A percentile compares a stretch with the other conserved stretches of the same genome.
These are phyloP conservation scores for Trichoderma brevicompactum DNA, from an alignment of 2,329 filamentous ascomycete genomes.

Conservation along the genomic window DNA sequence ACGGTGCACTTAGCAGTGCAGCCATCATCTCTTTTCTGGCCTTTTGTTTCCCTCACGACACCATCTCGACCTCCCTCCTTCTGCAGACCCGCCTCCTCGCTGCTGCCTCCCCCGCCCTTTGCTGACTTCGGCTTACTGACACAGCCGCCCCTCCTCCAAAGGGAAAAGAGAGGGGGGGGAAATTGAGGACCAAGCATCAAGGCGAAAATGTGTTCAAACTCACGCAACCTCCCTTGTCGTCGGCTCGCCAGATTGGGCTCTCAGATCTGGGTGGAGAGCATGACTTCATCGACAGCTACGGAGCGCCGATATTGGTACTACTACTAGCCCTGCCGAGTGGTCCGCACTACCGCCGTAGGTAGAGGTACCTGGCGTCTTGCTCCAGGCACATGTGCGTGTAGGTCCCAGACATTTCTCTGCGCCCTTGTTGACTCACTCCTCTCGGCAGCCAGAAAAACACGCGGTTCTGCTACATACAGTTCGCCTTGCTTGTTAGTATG, in stretches of 20 bases:
- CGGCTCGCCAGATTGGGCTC: not conserved
- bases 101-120: not conserved
- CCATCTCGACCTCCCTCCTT: slow-evolving; percentile 14
- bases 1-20: not conserved
- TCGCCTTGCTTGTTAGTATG: not conserved
- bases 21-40: not conserved
- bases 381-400: not conserved
- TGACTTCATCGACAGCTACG: slow-evolving; percentile 20
- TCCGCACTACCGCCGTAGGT: not conserved
- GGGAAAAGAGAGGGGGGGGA: not conserved
- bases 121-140: slow-evolving; percentile 15
- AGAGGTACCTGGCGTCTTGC: slow-evolving; percentile 11
- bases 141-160: slow-evolving; percentile 1
- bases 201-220: slow-evolving; percentile 1
- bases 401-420: slow-evolving; percentile 4
- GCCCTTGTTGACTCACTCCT: slow-evolving; percentile 23
- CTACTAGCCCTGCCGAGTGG: not conserved
- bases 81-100: slow-evolving; percentile 9
- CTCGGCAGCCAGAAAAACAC: slow-evolving; percentile 18
- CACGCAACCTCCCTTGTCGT: slow-evolving; percentile 3
- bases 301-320: slow-evolving; percentile 9
- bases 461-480: slow-evolving; percentile 9
- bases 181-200: not conserved
- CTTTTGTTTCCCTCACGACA: not conserved
- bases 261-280: slow-evolving; percentile 9